These are phyloP conservation scores for Cytospora chrysosperma DNA, from an alignment of 2,329 filamentous ascomycete genomes.

Conservation along the genomic window DNA sequence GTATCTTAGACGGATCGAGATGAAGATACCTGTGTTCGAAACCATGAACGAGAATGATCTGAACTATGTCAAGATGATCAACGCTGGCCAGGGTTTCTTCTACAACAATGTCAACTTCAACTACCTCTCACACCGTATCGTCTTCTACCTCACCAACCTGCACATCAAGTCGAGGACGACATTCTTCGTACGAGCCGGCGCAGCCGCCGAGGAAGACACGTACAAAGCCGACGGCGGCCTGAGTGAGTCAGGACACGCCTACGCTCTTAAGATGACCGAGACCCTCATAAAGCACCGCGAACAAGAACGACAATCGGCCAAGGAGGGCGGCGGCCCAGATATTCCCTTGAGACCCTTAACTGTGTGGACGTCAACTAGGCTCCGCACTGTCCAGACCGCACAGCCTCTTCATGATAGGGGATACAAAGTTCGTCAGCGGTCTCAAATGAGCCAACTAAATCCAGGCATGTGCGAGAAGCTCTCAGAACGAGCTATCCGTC, in stretches of 20 bases:
- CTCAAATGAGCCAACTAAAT: conserved; percentile 96
- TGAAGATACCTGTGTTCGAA: conserved; percentile 93
- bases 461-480: conserved; percentile 95
- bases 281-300: conserved; percentile 80
- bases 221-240: conserved; percentile 88
- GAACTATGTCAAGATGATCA: conserved; percentile 99
- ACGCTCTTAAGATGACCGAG: conserved; percentile 83
- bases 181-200: conserved; percentile 84
- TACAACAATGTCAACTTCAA: conserved; percentile 98
- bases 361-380: conserved; percentile 92
- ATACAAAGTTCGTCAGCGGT: conserved; percentile 85
- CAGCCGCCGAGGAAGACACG: conserved; percentile 77
- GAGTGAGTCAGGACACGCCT: conserved; percentile 75
- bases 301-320: conserved; percentile 69
- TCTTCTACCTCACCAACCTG: conserved; percentile 96
- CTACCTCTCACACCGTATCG: conserved; percentile 93
- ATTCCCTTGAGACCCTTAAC: conserved; percentile 75
- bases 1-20: conserved; percentile 85
- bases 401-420: conserved; percentile 76
- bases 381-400: conserved; percentile 87
- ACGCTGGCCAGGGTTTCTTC: conserved; percentile 86
- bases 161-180: conserved; percentile 95
- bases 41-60: conserved; percentile 93
- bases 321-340: conserved; percentile 65
- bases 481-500: conserved; percentile 76